Conservation (phyloP, 2,329 filamentous ascomycete species). For the Fusarium hainanense region DNA sequence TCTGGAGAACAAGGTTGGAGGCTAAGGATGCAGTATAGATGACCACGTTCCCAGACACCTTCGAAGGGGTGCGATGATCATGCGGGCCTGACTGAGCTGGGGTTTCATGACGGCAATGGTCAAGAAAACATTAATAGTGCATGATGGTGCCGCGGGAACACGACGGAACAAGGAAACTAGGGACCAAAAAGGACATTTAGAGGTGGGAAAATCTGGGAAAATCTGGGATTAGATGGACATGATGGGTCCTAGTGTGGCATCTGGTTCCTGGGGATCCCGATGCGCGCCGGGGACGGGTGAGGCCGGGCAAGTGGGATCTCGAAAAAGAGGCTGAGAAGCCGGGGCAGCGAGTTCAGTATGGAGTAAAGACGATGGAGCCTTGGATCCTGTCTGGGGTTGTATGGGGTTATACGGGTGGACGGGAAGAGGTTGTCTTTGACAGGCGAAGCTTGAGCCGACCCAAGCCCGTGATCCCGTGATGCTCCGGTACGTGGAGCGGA, state of each 20-base stretch:
- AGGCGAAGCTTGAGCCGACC: constrained; percentile 42
- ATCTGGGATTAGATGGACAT: constrained; percentile 15
- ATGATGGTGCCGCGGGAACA: constrained; percentile 42
- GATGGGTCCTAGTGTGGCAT: constrained; percentile 28
- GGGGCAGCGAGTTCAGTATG: constrained; percentile 36
- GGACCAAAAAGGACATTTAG: constrained; percentile 19
- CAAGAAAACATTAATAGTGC: constrained; percentile 35
- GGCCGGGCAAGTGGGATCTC: constrained; percentile 42
- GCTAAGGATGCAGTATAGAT: not conserved
- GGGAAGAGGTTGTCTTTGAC: constrained; percentile 23
- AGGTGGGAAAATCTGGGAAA: constrained; percentile 14
- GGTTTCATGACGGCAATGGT: constrained; percentile 34
- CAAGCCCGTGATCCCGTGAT: constrained; percentile 48
- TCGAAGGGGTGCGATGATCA: constrained; percentile 20
- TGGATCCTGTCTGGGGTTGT: constrained; percentile 25
- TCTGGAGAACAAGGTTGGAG: constrained; percentile 14
- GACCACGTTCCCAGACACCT: not conserved
- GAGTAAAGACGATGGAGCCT: constrained; percentile 38
- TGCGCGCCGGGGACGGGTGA: constrained; percentile 42
- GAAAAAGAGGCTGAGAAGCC: constrained; percentile 45
- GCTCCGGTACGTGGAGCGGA: constrained; percentile 45
- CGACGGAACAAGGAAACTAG: constrained; percentile 38
- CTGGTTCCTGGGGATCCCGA: constrained; percentile 47
- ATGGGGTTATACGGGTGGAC: constrained; percentile 34
- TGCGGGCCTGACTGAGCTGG: constrained; percentile 23